Conservation (phyloP, 2,329 filamentous ascomycete genomes). For the Ceratocystis ficicola region DNA sequence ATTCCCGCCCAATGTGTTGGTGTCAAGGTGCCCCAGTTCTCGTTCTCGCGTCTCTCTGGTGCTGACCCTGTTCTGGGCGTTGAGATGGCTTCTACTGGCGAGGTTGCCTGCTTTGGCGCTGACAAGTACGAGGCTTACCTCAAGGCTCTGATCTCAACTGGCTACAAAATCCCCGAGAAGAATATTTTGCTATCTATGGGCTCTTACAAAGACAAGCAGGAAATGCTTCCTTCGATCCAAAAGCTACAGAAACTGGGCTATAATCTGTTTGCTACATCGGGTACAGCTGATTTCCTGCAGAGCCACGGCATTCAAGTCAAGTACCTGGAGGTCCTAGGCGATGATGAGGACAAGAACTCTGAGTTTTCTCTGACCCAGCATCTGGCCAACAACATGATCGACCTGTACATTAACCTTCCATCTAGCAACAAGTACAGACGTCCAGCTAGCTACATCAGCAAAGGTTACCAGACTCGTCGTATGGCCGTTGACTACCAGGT, state of each 20-base stretch:
- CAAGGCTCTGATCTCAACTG: constrained; percentile 88
- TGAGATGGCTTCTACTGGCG: constrained; percentile 97
- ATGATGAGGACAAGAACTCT: constrained; percentile 74
- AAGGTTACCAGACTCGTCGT: constrained; percentile 88
- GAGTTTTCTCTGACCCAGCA: constrained; percentile 97
- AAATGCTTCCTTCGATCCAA: constrained; percentile 85
- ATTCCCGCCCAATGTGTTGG: constrained; percentile 75
- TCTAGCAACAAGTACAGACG: constrained; percentile 95
- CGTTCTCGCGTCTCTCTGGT: constrained; percentile 90
- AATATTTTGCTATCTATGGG: constrained; percentile 94
- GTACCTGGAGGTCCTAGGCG: constrained; percentile 75
- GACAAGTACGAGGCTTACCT: constrained; percentile 98
- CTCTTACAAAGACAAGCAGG: constrained; percentile 94
- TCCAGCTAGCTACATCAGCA: constrained; percentile 96
- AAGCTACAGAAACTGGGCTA: constrained; percentile 85
- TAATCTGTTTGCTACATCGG: constrained; percentile 90
- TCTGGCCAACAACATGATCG: constrained; percentile 93
- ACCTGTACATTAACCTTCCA: constrained; percentile 98
- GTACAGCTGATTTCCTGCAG: constrained; percentile 91
- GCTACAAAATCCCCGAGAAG: constrained; percentile 90
- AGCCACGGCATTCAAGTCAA: constrained; percentile 87
- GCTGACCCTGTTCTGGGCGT: constrained; percentile 94
- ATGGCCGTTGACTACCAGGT: constrained; percentile 98
- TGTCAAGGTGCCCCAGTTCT: constrained; percentile 98
- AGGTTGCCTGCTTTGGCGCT: constrained; percentile 89